Conservation (phyloP, 352 stramenopile species). For the Globisporangium acanthophoron region DNA sequence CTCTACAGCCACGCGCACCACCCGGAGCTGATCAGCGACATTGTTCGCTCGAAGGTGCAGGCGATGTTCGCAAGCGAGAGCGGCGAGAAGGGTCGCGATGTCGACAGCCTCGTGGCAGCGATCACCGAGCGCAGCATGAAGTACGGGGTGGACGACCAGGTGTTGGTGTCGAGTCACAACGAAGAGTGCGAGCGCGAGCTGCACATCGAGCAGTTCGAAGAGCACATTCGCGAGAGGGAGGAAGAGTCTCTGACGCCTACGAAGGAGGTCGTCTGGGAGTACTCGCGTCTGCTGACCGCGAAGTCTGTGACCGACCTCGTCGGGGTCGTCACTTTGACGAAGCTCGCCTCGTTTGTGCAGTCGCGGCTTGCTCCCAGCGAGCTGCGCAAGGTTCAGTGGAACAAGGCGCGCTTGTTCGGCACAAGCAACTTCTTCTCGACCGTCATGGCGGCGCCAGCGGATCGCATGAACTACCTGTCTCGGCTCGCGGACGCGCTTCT, state of each 20-base stretch:
- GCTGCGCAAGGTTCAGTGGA: constrained; percentile 23
- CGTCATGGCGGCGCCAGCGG: neutral
- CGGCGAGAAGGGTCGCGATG: neutral
- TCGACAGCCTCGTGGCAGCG: constrained; percentile 10
- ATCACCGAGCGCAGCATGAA: constrained; percentile 12
- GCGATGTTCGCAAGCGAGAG: constrained; percentile 6
- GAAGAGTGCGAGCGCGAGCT: constrained; percentile 57
- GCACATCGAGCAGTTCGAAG: constrained; percentile 41
- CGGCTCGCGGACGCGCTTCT: neutral
- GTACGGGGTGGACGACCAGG: constrained; percentile 37
- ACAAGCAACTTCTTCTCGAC: constrained; percentile 43
- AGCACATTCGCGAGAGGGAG: constrained; percentile 24
- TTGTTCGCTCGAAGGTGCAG: constrained; percentile 16
- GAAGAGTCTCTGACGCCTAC: constrained; percentile 5
- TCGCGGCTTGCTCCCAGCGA: neutral
- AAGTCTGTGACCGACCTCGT: constrained; percentile 3
- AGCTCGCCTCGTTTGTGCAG: neutral
- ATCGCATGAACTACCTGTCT: neutral
- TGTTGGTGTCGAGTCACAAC: constrained; percentile 32
- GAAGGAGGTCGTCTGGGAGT: constrained; percentile 22
- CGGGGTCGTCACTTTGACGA: neutral
- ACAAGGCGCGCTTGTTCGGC: constrained; percentile 19
- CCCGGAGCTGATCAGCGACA: constrained; percentile 25
- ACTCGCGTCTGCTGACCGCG: constrained; percentile 8
- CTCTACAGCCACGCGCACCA: constrained; percentile 27